Base-by-base conservation (phyloP, 495 filamentous ascomycete genomes). In the Podospora tetraspora region DNA sequence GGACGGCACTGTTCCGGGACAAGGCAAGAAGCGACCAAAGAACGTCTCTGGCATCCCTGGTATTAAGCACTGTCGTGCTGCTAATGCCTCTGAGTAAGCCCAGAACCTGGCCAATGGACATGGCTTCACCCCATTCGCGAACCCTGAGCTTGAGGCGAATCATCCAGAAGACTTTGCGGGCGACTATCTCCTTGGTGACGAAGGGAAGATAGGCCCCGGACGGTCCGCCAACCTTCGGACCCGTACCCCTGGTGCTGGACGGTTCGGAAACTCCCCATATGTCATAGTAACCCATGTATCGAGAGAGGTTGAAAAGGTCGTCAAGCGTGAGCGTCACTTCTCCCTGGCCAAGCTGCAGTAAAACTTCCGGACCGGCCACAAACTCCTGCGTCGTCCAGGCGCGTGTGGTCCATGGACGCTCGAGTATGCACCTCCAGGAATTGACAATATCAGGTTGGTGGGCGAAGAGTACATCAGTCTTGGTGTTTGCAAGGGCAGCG, bases 11-110 rank as follows among this genome's bases (percentile, higher is more conserved):
- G 5, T 8, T 0, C 7, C 6, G 43, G 6, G 16, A 19, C 6
- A 52, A 52, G 19, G 43, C 6, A 6, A 52, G 43, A n/a, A 52
- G 43, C 2, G 43, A 52, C 43, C 43, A 52, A 52, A 52, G 16
- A 8, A 52, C 16, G 19, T 52, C 43, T n/a, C 43, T 52, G 16
- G 43, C 16, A n/a, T 52, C 43, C 16, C 19, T 7, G 1, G 43
- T 52, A 0, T 8, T 9, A 1, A 52, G 16, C 19, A 52, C 19
- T 0, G 43, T n/a, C 19, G 16, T 6, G 9, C 0, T 2, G 43
- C 5, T n/a, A n/a, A 0, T 0, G 7, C 16, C 16, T 8, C 0
- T 9, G 19, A n/a, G 7, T 2, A 8, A 1, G 16, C 16, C 5
- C 5, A 52, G 43, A 52, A n/a, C 19, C 0, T 0, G 1, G 43